phyloP scores from a whole-genome alignment of 2,329 filamentous ascomycete species.

The Samsoniella hepiali region DNA sequence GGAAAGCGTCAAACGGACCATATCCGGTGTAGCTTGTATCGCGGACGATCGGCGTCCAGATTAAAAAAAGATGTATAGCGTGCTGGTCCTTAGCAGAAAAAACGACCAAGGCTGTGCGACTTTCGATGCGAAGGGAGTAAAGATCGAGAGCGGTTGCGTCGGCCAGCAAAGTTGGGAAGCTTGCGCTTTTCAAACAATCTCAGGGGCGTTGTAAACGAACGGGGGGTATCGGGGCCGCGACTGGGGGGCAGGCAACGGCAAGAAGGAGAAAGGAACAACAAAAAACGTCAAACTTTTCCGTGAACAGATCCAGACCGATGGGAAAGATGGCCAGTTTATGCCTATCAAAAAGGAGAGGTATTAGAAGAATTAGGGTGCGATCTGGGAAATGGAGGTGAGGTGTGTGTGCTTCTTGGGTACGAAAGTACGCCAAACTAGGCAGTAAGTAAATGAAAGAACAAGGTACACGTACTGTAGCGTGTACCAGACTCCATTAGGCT shows the following conservation, averaged over 20 bases:
- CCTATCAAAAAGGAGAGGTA: background rate
- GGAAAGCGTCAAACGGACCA: conserved; percentile 12
- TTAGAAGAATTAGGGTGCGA: conserved; percentile 7
- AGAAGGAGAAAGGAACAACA: background rate
- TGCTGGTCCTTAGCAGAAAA: background rate
- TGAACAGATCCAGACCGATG: conserved; percentile 1
- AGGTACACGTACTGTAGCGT: background rate
- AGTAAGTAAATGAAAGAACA: conserved; percentile 3
- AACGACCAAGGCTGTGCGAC: background rate
- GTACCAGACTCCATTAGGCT: conserved; percentile 8
- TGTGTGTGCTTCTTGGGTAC: conserved; percentile 1
- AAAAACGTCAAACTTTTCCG: background rate
- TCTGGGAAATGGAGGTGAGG: conserved; percentile 15
- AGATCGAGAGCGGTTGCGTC: background rate
- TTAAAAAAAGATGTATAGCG: background rate
- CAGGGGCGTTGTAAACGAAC: conserved; percentile 17
- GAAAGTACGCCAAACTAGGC: conserved; percentile 5
- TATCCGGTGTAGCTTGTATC: conserved; percentile 9
- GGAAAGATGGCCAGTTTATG: background rate
- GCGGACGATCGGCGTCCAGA: background rate
- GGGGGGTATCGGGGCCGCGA: conserved; percentile 17
- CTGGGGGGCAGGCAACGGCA: conserved; percentile 1
- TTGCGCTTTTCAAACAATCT: conserved; percentile 9
- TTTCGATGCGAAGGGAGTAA: background rate
- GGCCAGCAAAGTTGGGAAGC: conserved; percentile 8